Base-by-base conservation (phyloP, 495 filamentous ascomycete species). In the Aspergillus saccharolyticus region DNA sequence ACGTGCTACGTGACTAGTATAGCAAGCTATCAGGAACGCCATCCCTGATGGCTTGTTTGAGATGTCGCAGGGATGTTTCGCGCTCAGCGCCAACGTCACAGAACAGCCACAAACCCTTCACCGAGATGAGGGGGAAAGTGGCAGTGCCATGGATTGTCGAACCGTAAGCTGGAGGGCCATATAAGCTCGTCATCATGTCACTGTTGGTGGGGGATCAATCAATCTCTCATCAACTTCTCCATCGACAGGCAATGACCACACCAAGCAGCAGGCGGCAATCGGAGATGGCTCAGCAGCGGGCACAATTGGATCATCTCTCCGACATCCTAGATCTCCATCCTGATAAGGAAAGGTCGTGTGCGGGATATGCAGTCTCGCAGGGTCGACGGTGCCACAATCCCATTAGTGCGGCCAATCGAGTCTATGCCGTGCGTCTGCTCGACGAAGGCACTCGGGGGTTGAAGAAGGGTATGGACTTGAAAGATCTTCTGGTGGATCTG, bases 281-380 rank as follows among this genome's bases (percentile, higher is more conserved):
- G 6, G 12, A 39, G 33, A 39, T 39, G 33, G 7, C 5, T 39
- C 33, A 12, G 33, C 14, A 39, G 7, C 5, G 6, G 2, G 33
- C 33, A 8, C 7, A 39, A 12, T 2, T 12, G 10, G 33, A 3
- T 17, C 46, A 62, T 53, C 64, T 71, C 18, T 62, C 60, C 14
- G 51, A 62, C 0, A 67, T 73, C 20, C 55, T 73, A 44, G 46
- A 61, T 4, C 60, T 70, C 17, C 20, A 63, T 33, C 70, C 70
- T 17, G 54, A 63, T 2, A 3, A 61, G 16, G 67, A 72, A 21
- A 51, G 56, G 17, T 60, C 45, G 17, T 73, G 70, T 52, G 62
- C 52, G 18, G 70, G 68, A 0, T 65, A 61, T 22, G 66, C 68
- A 2, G 55, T 46, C 1, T 64, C 66, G 0, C 12, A 66, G 42